Conservation (phyloP, 352 stramenopile genomes). For the Plasmopara muralis region DNA sequence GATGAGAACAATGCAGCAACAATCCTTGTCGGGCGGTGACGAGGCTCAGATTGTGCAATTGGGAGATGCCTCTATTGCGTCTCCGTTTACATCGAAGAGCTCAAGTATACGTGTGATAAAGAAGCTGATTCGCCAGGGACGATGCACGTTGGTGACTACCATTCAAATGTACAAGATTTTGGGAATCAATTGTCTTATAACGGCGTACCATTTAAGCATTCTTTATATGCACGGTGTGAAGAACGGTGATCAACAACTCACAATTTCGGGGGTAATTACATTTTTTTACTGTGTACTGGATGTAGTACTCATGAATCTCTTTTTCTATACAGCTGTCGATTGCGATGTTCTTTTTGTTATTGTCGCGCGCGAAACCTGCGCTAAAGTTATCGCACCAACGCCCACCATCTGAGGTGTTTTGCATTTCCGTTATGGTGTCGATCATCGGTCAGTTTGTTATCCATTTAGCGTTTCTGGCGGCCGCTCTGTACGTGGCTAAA, state of each 20-base stretch:
- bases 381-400: constrained; percentile 88
- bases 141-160: constrained; percentile 98
- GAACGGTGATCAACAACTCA: constrained; percentile 96
- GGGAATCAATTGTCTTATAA: constrained; percentile 97
- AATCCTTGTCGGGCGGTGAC: constrained; percentile 73
- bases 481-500: constrained; percentile 84
- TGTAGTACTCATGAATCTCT: constrained; percentile 14
- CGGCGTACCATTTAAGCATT: constrained; percentile 95
- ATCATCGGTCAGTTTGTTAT: constrained; percentile 95
- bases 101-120: constrained; percentile 88
- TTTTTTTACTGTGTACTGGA: constrained; percentile 54
- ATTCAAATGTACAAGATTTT: constrained; percentile 99
- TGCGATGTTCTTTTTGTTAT: constrained; percentile 53
- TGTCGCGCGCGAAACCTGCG: constrained; percentile 87
- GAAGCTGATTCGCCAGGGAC: constrained; percentile 95
- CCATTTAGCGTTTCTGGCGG: constrained; percentile 91
- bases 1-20: constrained; percentile 45
- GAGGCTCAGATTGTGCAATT: constrained; percentile 95
- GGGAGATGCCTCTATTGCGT: constrained; percentile 98
- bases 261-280: constrained; percentile 27
- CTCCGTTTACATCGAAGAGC: constrained; percentile 96
- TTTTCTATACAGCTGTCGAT: constrained; percentile 64
- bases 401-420: constrained; percentile 94
- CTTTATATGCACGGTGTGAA: constrained; percentile 98
- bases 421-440: constrained; percentile 86